Percentiles rank a stretch among this genome's conserved stretches.
phyloP scores from a whole-genome alignment of 2,329 filamentous ascomycete genomes.

The Fusarium aywerte region DNA sequence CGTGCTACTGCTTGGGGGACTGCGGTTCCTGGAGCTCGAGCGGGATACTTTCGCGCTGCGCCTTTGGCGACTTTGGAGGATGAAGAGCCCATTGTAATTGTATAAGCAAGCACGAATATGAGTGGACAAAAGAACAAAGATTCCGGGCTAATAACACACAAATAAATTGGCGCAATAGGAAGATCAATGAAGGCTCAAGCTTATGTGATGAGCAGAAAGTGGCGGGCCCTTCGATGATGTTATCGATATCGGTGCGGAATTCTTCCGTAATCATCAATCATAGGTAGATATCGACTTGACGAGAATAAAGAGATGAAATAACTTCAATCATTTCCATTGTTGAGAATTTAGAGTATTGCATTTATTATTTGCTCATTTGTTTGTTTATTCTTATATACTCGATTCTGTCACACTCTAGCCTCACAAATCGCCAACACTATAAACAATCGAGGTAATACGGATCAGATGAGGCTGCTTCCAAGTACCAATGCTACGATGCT shows the following conservation, averaged over 20 bases:
- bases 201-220: conserved; percentile 1
- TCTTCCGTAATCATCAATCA: conserved; percentile 37
- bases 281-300: neutral
- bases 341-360: too few relatives aligned
- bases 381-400: neutral
- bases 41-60: conserved; percentile 58
- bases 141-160: neutral
- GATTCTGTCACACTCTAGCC: neutral
- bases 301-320: neutral
- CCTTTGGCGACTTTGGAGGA: conserved; percentile 58
- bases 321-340: neutral
- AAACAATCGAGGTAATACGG: neutral
- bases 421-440: neutral
- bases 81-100: conserved; percentile 55
- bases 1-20: conserved; percentile 32
- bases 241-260: conserved; percentile 39
- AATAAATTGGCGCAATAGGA: neutral
- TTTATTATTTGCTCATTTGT: too few relatives aligned
- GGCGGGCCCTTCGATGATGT: conserved; percentile 32
- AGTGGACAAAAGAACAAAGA: neutral
- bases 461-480: neutral
- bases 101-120: neutral
- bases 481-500: neutral
- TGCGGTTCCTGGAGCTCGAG: conserved; percentile 49
- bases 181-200: neutral